phyloP scores from a whole-genome alignment of 2,329 filamentous ascomycete genomes.

The Coleophoma crateriformis region DNA sequence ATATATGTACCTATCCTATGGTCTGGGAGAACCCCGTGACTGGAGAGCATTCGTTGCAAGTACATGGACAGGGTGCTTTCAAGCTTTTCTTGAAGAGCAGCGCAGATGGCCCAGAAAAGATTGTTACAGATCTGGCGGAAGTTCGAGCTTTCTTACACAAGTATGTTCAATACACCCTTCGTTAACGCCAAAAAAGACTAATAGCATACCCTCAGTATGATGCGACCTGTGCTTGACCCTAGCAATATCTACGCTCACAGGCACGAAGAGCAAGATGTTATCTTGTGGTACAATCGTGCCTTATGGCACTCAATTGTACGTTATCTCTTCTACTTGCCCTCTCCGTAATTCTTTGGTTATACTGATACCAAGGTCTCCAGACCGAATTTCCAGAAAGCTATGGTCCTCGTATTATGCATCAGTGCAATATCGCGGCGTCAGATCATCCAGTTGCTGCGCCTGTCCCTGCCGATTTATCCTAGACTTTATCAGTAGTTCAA shows the following conservation, averaged over 20 bases:
- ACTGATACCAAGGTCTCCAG: slow-evolving; percentile 7
- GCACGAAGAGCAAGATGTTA: slow-evolving; percentile 31
- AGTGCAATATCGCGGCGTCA: slow-evolving; percentile 24
- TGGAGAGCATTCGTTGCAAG: slow-evolving; percentile 21
- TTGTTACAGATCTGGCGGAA: slow-evolving; percentile 23
- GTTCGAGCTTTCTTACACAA: slow-evolving; percentile 27
- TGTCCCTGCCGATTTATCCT: neutral
- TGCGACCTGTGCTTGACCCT: slow-evolving; percentile 27
- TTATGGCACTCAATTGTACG: slow-evolving; percentile 33
- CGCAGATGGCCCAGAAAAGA: slow-evolving; percentile 17
- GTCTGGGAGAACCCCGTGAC: slow-evolving; percentile 31
- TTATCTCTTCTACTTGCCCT: neutral
- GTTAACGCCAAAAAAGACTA: neutral
- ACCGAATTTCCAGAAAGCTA: slow-evolving; percentile 31
- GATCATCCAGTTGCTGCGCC: slow-evolving; percentile 9
- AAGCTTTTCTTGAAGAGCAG: slow-evolving; percentile 27
- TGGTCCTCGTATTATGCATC: slow-evolving; percentile 32
- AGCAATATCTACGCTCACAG: slow-evolving; percentile 30
- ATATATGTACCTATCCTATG: slow-evolving; percentile 30
- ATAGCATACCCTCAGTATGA: slow-evolving; percentile 18
- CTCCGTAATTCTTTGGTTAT: neutral
- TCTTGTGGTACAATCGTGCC: slow-evolving; percentile 33
- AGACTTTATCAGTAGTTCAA: no score
- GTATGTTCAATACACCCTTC: slow-evolving; percentile 8
- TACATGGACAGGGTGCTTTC: slow-evolving; percentile 29